phyloP scores from a whole-genome alignment of 176 grass and related monocot species.

The Oryza rufipogon region DNA sequence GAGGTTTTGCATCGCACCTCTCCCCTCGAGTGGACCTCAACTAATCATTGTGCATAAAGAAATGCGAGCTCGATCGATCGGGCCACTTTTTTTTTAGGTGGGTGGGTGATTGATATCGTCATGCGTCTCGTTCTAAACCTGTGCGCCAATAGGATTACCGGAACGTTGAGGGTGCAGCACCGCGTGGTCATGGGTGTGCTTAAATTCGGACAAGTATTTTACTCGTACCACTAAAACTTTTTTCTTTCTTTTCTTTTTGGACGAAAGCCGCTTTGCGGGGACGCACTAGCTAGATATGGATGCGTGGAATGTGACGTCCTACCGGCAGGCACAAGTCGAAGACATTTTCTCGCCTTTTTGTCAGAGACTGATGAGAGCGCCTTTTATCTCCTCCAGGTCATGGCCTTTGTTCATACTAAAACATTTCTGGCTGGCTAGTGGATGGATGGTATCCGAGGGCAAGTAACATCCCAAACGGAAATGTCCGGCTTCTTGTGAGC shows the following conservation, averaged over 20 bases:
- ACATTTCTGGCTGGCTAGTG: not conserved
- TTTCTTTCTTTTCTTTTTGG: not conserved
- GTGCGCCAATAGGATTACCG: not conserved
- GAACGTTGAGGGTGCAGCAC: not conserved
- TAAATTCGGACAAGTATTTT: not conserved
- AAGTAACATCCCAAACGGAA: constrained; percentile 20
- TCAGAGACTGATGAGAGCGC: not conserved
- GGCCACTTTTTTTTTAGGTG: not conserved
- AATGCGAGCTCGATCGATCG: not conserved
- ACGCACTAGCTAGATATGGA: not conserved
- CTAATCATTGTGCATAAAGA: constrained; percentile 8
- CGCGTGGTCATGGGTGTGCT: not conserved
- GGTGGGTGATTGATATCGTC: constrained; percentile 23
- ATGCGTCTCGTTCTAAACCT: not conserved
- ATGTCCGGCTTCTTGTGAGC: not conserved
- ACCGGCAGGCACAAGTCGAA: constrained; percentile 37
- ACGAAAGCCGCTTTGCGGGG: not conserved
- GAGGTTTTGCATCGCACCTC: not conserved
- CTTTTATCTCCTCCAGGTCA: constrained; percentile 14
- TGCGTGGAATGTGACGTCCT: constrained; percentile 35
- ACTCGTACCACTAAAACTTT: not conserved
- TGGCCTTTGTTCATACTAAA: constrained; percentile 21
- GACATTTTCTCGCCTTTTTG: not conserved
- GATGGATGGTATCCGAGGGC: constrained; percentile 36
- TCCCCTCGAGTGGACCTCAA: constrained; percentile 4